A percentile compares a stretch with the other conserved stretches of the same genome.
Conservation (phyloP, 495 filamentous ascomycete species). For the Neurospora tetrasperma region DNA sequence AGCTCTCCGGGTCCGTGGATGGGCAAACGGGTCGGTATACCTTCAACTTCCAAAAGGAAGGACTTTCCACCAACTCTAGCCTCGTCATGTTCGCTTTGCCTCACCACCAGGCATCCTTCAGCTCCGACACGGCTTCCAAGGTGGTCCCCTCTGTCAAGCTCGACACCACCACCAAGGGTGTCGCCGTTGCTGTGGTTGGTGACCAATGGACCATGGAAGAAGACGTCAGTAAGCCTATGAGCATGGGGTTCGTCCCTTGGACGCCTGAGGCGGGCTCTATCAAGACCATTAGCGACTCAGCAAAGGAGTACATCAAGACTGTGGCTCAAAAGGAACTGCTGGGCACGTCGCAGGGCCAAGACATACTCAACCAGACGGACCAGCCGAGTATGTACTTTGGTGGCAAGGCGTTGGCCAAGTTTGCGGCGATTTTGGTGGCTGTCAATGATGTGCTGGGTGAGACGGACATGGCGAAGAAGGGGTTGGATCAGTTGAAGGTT, state of each 20-base stretch:
- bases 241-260: constrained; percentile 72
- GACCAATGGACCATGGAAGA: constrained; percentile 78
- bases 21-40: constrained; percentile 58
- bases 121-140: constrained; percentile 42
- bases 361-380: constrained; percentile 60
- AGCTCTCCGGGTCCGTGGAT: constrained; percentile 51
- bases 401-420: constrained; percentile 87
- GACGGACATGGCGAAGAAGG: constrained; percentile 44
- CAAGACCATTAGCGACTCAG: constrained; percentile 39
- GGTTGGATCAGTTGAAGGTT: constrained; percentile 57
- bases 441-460: constrained; percentile 57
- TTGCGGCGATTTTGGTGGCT: constrained; percentile 62
- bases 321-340: constrained; percentile 53
- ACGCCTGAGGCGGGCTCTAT: constrained; percentile 41
- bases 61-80: constrained; percentile 35
- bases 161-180: constrained; percentile 79
- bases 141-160: constrained; percentile 48
- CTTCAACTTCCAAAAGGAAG: constrained; percentile 58
- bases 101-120: constrained; percentile 74
- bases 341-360: constrained; percentile 33
- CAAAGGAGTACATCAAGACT: constrained; percentile 43
- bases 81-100: constrained; percentile 84
- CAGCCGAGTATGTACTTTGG: constrained; percentile 91
- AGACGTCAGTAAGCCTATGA: constrained; percentile 48
- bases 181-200: constrained; percentile 58